phyloP scores from a whole-genome alignment of 1,284 basidiomycete genomes.

The Ustilago esculenta region DNA sequence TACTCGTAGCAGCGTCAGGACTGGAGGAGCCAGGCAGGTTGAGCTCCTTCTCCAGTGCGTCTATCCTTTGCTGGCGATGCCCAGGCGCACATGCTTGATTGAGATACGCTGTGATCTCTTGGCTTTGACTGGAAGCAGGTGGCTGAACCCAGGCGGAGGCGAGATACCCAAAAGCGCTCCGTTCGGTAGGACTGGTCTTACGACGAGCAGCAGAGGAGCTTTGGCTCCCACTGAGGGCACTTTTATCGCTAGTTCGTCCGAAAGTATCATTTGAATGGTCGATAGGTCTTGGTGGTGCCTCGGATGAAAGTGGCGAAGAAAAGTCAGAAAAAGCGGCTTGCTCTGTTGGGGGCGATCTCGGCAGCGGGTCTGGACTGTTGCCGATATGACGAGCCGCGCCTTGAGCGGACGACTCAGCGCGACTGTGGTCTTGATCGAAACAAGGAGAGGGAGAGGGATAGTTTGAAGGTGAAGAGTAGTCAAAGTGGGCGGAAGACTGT shows the following conservation, averaged over 20 bases:
- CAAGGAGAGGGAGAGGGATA: slow-evolving; percentile 12
- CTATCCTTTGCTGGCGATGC: slow-evolving; percentile 13
- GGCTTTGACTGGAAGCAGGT: background rate
- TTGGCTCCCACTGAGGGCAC: slow-evolving; percentile 11
- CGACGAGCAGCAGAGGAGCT: slow-evolving; percentile 6
- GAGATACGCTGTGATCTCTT: slow-evolving; percentile 23
- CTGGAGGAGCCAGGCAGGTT: slow-evolving; percentile 9
- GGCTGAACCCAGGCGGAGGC: slow-evolving; percentile 11
- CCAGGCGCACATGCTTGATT: slow-evolving; percentile 1
- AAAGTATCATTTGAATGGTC: slow-evolving; percentile 27
- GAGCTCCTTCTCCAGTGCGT: slow-evolving; percentile 19
- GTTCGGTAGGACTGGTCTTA: slow-evolving; percentile 25
- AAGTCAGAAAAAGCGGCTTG: background rate
- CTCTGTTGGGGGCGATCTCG: slow-evolving; percentile 2
- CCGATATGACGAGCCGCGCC: slow-evolving; percentile 8
- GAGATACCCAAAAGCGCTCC: slow-evolving; percentile 25
- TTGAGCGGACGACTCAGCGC: slow-evolving; percentile 22
- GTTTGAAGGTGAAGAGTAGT: slow-evolving; percentile 19
- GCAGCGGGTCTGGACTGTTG: background rate
- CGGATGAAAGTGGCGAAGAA: slow-evolving; percentile 5
- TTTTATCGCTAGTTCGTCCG: slow-evolving; percentile 17
- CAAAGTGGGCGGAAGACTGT: slow-evolving; percentile 5
- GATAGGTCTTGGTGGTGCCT: background rate
- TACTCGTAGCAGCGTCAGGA: slow-evolving; percentile 1
- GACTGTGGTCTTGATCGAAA: slow-evolving; percentile 2